Conservation (phyloP, 305 asterid species). For the Plantago rigida region DNA sequence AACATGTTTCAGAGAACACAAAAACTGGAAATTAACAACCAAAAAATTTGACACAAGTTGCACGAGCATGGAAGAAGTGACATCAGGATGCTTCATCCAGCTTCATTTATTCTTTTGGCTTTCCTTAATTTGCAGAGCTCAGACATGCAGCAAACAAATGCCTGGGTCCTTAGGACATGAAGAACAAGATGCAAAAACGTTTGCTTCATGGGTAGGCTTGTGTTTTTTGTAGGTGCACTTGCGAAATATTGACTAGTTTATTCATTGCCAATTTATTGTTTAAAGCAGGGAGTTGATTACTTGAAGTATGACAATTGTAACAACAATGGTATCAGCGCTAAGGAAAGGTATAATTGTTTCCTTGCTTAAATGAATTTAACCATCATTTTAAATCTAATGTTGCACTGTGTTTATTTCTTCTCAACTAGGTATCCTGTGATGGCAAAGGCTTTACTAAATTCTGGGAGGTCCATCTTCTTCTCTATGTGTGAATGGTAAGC, state of each 20-base stretch:
- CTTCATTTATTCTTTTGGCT: neutral
- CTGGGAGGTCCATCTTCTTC: slow-evolving; percentile 80
- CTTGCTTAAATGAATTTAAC: neutral
- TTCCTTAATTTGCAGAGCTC: slow-evolving; percentile 36
- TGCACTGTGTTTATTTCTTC: slow-evolving; percentile 4
- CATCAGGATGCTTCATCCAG: no score
- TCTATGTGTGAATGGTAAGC: slow-evolving; percentile 89
- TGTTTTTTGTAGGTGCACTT: neutral
- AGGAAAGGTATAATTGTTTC: slow-evolving; percentile 45
- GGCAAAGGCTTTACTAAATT: slow-evolving; percentile 68
- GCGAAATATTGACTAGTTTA: neutral
- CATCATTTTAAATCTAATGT: slow-evolving; percentile 1
- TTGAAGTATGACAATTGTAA: slow-evolving; percentile 86
- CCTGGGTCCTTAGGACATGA: slow-evolving; percentile 85
- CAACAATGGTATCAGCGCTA: slow-evolving; percentile 44
- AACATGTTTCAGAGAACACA: no score
- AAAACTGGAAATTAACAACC: no score
- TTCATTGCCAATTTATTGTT: neutral
- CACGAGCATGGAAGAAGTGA: neutral
- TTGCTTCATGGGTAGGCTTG: slow-evolving; percentile 69
- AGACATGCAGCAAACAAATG: slow-evolving; percentile 75
- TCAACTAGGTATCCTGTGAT: slow-evolving; percentile 52
- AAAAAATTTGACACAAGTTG: no score
- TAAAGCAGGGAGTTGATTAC: slow-evolving; percentile 71
- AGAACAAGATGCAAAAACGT: slow-evolving; percentile 81